Conservation (phyloP, 345 rosid species). For the Garcia nutans region DNA sequence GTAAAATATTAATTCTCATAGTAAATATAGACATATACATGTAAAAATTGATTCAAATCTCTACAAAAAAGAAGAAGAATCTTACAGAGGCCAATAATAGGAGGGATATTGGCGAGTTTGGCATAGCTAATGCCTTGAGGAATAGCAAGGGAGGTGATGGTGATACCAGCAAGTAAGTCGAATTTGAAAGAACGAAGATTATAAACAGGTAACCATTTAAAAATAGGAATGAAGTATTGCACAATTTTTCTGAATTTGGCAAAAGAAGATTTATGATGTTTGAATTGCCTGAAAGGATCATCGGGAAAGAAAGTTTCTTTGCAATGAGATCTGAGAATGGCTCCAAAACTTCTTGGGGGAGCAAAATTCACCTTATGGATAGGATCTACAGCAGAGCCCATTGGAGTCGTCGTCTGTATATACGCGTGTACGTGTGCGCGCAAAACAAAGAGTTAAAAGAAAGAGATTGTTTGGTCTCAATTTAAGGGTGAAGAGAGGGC, state of each 20-base stretch:
- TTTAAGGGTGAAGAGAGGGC: neutral
- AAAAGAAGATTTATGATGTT: conserved; percentile 19
- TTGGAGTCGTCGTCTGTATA: neutral
- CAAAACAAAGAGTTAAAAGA: neutral
- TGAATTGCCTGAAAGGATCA: conserved; percentile 66
- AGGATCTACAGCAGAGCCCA: conserved; percentile 20
- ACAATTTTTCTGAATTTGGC: conserved; percentile 31
- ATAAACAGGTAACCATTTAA: conserved; percentile 78
- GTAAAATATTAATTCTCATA: neutral
- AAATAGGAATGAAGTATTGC: conserved; percentile 68
- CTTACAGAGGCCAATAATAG: conserved; percentile 85
- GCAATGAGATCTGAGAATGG: conserved; percentile 47
- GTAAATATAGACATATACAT: no score
- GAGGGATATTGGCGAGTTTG: conserved; percentile 73
- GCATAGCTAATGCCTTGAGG: conserved; percentile 98
- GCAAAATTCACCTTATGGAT: conserved; percentile 48
- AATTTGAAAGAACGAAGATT: conserved; percentile 41
- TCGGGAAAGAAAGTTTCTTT: conserved; percentile 82
- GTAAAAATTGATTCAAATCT: neutral
- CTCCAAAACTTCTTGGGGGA: conserved; percentile 44
- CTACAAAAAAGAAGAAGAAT: neutral
- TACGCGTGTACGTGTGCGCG: no score
- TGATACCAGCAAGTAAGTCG: conserved; percentile 87
- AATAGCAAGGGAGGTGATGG: conserved; percentile 84
- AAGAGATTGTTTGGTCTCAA: neutral